These are phyloP conservation scores for Pyricularia sp. DNA, from an alignment of 2,329 filamentous ascomycete species.

Conservation along the genomic window DNA sequence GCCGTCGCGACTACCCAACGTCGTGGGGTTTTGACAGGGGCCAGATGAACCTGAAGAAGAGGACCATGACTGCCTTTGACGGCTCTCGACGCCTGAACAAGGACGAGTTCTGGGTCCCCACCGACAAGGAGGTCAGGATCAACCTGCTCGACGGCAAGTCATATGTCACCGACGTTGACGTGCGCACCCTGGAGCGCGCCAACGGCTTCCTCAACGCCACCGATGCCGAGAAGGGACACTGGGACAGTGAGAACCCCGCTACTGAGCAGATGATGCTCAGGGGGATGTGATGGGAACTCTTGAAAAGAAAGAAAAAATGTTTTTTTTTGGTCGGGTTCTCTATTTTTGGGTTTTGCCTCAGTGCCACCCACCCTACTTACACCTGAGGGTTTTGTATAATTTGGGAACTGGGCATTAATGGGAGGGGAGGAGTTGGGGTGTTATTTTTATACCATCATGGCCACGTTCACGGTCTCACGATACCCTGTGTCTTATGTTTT, in stretches of 20 bases:
- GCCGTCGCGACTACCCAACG: slow-evolving; percentile 84
- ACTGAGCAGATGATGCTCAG: slow-evolving; percentile 33
- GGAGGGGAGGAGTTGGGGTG: background rate
- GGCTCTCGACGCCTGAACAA: slow-evolving; percentile 83
- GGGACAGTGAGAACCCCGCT: slow-evolving; percentile 65
- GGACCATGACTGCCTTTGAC: slow-evolving; percentile 87
- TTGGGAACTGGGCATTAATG: slow-evolving; percentile 3
- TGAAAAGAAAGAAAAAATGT: background rate
- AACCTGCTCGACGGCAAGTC: slow-evolving; percentile 64
- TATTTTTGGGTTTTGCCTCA: background rate
- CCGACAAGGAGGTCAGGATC: slow-evolving; percentile 87
- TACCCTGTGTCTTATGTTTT: slow-evolving; percentile 14
- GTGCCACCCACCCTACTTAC: background rate
- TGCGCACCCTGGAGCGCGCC: slow-evolving; percentile 82
- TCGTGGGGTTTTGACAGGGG: slow-evolving; percentile 89
- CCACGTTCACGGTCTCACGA: slow-evolving; percentile 11
- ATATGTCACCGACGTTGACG: slow-evolving; percentile 88
- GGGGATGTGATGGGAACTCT: background rate
- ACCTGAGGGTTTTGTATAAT: background rate
- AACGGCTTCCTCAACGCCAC: slow-evolving; percentile 73
- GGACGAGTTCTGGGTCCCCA: slow-evolving; percentile 98
- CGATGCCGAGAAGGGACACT: slow-evolving; percentile 78
- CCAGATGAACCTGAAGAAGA: slow-evolving; percentile 98
- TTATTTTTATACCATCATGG: slow-evolving; percentile 1
- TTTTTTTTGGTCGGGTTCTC: background rate